Evolutionary conservation across 2,329 filamentous ascomycete species (phyloP).

Genomic region (Didymella exigua): DNA sequence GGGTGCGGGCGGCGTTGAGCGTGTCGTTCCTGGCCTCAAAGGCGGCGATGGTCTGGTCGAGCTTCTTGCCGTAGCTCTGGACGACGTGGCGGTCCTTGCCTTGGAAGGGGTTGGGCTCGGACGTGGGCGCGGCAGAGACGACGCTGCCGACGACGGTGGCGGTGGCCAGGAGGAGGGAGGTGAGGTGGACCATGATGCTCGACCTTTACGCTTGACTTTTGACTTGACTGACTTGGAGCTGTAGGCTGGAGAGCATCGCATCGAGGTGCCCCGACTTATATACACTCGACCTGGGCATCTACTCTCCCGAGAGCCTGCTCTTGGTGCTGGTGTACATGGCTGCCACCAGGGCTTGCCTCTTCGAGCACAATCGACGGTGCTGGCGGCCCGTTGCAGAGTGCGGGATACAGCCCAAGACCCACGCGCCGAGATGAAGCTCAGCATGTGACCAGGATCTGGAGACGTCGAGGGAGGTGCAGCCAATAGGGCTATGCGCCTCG

Average conservation of each 20-base stretch:
- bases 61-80: constrained; percentile 32
- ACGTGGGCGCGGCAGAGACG: constrained; percentile 23
- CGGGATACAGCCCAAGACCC: background rate
- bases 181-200: constrained; percentile 34
- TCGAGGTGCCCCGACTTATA: constrained; percentile 3
- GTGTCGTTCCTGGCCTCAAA: constrained; percentile 32
- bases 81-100: constrained; percentile 34
- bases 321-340: background rate
- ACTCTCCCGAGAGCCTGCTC: background rate
- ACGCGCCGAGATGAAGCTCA: constrained; percentile 8
- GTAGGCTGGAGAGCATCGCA: background rate
- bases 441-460: background rate
- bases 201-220: background rate
- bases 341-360: constrained; percentile 2
- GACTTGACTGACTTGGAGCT: constrained; percentile 1
- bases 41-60: constrained; percentile 32
- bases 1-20: constrained; percentile 34
- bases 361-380: constrained; percentile 6
- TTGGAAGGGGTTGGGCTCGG: constrained; percentile 29
- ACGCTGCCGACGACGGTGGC: constrained; percentile 25
- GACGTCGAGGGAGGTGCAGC: background rate
- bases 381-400: constrained; percentile 16
- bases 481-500: background rate
- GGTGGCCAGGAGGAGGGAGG: constrained; percentile 29
- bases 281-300: background rate